Base-by-base conservation (phyloP, 805 yeast species). In the Maudiozyma saulgeensis region DNA sequence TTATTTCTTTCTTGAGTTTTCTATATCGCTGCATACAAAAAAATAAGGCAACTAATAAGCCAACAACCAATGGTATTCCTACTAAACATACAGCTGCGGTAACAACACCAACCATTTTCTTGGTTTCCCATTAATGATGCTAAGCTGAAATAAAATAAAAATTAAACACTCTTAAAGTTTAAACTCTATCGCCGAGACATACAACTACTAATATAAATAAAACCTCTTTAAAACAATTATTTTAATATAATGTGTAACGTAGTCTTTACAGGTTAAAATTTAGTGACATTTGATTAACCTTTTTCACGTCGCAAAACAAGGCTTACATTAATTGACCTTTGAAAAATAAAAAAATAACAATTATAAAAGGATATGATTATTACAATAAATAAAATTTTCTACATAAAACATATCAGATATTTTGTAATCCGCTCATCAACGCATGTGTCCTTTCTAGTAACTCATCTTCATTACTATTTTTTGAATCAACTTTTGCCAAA, bases 11-110 rank as follows among this genome's bases (percentile, higher is more conserved):
- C 44, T 64, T 67, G 38, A 68, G 62, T 42, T 70, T 64, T 49
- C 62, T 56, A 49, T 66, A 71, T 48, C 71, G 68, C 42, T 73
- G 66, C 31, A 60, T 50, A 71, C 75, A 70, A 49, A 73, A 68
- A 11, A 52, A 53, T 2, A 64, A 32, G 0, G 73, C 66, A 2
- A 74, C 62, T 0, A 68, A 16, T 1, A 71, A 12, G 1, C 73
- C 71, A 9, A 74, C 53, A 4, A 67, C 70, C n/a, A 69, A 56
- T 0, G 81, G 81, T 23, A 77, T 66, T 34, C 80, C 81, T 4
- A 77, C 76, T 2, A 80, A 77, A 53, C 77, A 71, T 2, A 80
- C 80, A 3, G 76, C 80, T 1, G 79, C 76, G 8, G 70, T 52
- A 1, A 66, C 59, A 1, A 49, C 46, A 43, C 42, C 39, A 15